Evolutionary conservation across 768 basidiomycete species (phyloP).

Genomic region (Russula dissimulans): DNA sequence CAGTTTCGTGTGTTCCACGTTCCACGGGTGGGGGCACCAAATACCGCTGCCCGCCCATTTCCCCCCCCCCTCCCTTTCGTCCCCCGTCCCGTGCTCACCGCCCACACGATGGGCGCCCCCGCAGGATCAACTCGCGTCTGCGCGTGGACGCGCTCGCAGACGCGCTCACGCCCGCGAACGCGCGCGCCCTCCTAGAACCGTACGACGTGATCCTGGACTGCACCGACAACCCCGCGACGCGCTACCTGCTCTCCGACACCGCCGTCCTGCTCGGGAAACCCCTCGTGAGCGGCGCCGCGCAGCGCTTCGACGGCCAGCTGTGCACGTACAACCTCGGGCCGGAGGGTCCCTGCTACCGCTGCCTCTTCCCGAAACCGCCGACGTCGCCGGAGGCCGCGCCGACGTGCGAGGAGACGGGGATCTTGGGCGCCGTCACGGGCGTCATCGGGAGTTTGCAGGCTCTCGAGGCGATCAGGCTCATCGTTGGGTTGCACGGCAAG

Average conservation of each 20-base stretch:
- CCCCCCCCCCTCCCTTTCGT: not conserved
- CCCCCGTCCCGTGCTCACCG: not conserved
- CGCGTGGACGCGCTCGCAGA: constrained; percentile 43
- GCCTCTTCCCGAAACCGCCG: constrained; percentile 80
- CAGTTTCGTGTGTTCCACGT: constrained; percentile 35
- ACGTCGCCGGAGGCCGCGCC: constrained; percentile 46
- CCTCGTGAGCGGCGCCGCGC: constrained; percentile 89
- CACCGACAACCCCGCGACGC: constrained; percentile 87
- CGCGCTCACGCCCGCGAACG: constrained; percentile 54
- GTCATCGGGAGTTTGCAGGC: constrained; percentile 87
- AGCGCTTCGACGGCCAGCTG: constrained; percentile 74
- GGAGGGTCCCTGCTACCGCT: constrained; percentile 86
- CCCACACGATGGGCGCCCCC: not conserved
- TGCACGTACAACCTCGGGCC: constrained; percentile 62
- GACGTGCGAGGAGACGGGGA: constrained; percentile 82
- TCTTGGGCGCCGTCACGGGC: constrained; percentile 84
- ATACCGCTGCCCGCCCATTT: too few species aligned
- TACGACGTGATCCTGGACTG: constrained; percentile 87
- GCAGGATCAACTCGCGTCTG: constrained; percentile 70
- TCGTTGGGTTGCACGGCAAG: constrained; percentile 58
- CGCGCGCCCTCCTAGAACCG: constrained; percentile 44
- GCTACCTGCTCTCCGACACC: constrained; percentile 87
- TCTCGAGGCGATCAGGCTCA: constrained; percentile 74
- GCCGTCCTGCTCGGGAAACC: constrained; percentile 68
- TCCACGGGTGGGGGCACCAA: too few species aligned